phyloP scores from a whole-genome alignment of 192 early-diverging fungal species.

The Umbelopsis sp. region DNA sequence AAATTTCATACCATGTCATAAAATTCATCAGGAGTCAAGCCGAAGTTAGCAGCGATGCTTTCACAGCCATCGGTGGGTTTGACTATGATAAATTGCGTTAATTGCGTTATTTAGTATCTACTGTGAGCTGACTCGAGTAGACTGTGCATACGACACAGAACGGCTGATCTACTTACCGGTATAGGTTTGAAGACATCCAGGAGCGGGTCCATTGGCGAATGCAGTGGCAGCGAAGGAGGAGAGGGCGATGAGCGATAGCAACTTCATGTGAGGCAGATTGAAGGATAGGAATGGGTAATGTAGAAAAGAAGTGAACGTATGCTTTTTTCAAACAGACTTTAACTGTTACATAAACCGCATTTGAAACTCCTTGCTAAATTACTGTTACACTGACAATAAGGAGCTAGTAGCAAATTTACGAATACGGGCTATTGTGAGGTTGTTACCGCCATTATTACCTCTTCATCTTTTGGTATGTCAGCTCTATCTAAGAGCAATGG shows the following conservation, averaged over 20 bases:
- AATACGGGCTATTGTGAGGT: not conserved
- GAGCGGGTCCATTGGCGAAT: conserved; percentile 1
- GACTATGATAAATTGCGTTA: conserved; percentile 12
- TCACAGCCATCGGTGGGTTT: conserved; percentile 8
- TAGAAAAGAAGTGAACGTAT: not conserved
- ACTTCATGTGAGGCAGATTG: not conserved
- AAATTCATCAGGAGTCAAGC: conserved; percentile 21
- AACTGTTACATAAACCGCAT: not conserved
- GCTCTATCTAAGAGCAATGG: no score
- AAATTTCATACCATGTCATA: conserved; percentile 23
- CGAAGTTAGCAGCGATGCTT: conserved; percentile 21
- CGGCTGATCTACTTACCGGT: conserved; percentile 18
- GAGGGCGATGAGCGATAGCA: not conserved
- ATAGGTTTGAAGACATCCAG: conserved; percentile 26
- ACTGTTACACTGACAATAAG: not conserved
- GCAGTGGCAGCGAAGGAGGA: not conserved
- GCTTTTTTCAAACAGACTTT: not conserved
- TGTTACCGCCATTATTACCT: no score
- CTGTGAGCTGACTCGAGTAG: not conserved
- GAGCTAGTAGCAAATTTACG: not conserved
- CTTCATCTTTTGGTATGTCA: no score
- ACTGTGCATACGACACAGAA: not conserved
- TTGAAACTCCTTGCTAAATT: conserved; percentile 5
- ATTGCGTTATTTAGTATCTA: not conserved
- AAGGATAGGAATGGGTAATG: conserved; percentile 15